A percentile compares a stretch with the other conserved stretches of the same genome.
Evolutionary conservation across 2,329 filamentous ascomycete species (phyloP).

Genomic region (Simplicillium sp.): DNA sequence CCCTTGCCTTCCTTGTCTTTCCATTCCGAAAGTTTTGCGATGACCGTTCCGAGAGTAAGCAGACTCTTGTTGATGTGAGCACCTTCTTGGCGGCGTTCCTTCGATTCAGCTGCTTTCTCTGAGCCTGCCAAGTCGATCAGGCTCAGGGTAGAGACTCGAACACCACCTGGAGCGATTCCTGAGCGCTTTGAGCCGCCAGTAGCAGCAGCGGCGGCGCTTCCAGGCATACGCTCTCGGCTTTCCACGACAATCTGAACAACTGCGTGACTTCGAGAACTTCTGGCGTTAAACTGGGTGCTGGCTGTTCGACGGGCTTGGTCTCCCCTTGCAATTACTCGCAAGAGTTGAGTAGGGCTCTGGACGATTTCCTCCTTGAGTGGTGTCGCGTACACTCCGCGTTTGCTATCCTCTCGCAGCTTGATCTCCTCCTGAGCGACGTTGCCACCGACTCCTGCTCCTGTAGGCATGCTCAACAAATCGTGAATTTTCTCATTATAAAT

Average conservation of each 20-base stretch:
- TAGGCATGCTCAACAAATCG: conserved; percentile 74
- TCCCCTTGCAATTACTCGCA: conserved; percentile 89
- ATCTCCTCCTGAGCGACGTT: conserved; percentile 73
- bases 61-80: conserved; percentile 98
- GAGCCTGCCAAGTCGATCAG: conserved; percentile 95
- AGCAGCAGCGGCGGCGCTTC: conserved; percentile 19
- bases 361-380: conserved; percentile 98
- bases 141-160: conserved; percentile 89
- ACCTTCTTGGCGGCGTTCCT: conserved; percentile 87
- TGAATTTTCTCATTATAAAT: conserved; percentile 99
- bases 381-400: conserved; percentile 90
- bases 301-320: conserved; percentile 84
- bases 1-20: conserved; percentile 72
- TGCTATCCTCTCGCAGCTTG: conserved; percentile 92
- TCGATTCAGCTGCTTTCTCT: conserved; percentile 89
- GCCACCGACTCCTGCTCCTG: conserved; percentile 43
- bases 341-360: conserved; percentile 88
- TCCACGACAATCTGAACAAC: conserved; percentile 99
- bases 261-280: conserved; percentile 94
- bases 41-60: conserved; percentile 89
- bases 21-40: conserved; percentile 79
- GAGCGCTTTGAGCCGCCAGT: conserved; percentile 51
- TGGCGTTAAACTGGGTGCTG: conserved; percentile 93
- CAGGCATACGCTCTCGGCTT: conserved; percentile 75
- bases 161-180: conserved; percentile 70